phyloP scores from a whole-genome alignment of 116 monocot species.

The Thalassia testudinum region DNA sequence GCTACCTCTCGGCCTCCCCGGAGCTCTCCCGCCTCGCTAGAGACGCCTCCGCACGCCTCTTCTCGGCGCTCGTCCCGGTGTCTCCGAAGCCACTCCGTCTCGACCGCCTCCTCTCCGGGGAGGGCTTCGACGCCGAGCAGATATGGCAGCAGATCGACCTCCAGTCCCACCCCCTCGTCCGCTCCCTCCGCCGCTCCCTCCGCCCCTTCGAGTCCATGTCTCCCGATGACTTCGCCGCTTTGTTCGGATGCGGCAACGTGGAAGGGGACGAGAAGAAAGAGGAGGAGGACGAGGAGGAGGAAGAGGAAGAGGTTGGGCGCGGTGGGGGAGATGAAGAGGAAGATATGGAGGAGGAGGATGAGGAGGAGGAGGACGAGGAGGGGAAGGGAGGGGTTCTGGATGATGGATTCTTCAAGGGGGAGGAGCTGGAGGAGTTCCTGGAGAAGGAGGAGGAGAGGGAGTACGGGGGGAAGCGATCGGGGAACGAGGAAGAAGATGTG shows the following conservation, averaged over 20 bases:
- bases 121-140: slow-evolving; percentile 75
- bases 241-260: background rate
- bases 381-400: slow-evolving; percentile 20
- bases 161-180: no score
- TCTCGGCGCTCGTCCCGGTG: slow-evolving; percentile 33
- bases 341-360: no score
- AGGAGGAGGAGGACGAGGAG: slow-evolving; percentile 1
- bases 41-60: slow-evolving; percentile 34
- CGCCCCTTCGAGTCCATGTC: slow-evolving; percentile 22
- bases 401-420: slow-evolving; percentile 31
- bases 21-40: slow-evolving; percentile 42
- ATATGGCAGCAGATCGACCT: no score
- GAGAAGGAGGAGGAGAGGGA: slow-evolving; percentile 27
- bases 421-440: slow-evolving; percentile 25
- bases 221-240: background rate
- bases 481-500: slow-evolving; percentile 1
- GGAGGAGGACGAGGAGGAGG: background rate
- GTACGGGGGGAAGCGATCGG: slow-evolving; percentile 16
- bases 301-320: no score
- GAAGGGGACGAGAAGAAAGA: background rate
- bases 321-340: no score
- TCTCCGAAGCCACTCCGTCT: slow-evolving; percentile 35
- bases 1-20: slow-evolving; percentile 37
- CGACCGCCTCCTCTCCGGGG: slow-evolving; percentile 38
- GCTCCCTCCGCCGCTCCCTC: no score